Evolutionary conservation across 345 rosid species (phyloP).

Genomic region (Gossypium thurberi): DNA sequence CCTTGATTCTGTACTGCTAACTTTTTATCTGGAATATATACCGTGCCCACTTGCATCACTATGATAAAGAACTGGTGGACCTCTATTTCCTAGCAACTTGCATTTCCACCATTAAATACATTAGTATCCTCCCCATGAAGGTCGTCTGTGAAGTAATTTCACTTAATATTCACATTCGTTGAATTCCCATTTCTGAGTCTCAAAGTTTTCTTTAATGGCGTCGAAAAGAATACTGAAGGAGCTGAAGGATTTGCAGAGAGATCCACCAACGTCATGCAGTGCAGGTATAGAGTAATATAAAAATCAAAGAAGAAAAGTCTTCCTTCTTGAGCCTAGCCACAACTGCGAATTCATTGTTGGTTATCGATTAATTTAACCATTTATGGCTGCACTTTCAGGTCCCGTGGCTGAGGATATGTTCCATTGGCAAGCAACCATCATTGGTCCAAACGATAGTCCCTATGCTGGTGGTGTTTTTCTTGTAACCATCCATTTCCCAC

Average conservation of each 20-base stretch:
- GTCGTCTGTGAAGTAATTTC: not conserved
- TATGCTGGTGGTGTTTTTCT: constrained; percentile 67
- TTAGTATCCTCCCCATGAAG: not conserved
- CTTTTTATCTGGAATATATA: constrained; percentile 35
- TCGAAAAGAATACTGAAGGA: constrained; percentile 60
- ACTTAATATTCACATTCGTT: constrained; percentile 2
- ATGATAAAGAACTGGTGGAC: constrained; percentile 13
- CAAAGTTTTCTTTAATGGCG: constrained; percentile 30
- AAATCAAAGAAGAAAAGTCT: not conserved
- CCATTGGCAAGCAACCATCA: constrained; percentile 72
- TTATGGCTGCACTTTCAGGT: not conserved
- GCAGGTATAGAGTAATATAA: constrained; percentile 33
- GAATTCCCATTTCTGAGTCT: not conserved
- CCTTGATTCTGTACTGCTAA: not conserved
- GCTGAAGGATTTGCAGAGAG: constrained; percentile 59
- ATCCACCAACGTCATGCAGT: constrained; percentile 70
- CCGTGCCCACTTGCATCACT: constrained; percentile 33
- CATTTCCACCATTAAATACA: constrained; percentile 28
- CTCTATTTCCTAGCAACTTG: constrained; percentile 5
- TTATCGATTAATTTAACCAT: not conserved
- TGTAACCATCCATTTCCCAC: constrained; percentile 53
- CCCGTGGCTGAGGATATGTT: constrained; percentile 65
- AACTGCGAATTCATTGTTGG: not conserved
- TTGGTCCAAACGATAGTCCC: constrained; percentile 62
- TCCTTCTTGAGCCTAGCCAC: not conserved